A percentile compares a stretch with the other conserved stretches of the same genome.
These are phyloP conservation scores for Crithidia expoeki DNA, from an alignment of 208 protist species.

Conservation along the genomic window DNA sequence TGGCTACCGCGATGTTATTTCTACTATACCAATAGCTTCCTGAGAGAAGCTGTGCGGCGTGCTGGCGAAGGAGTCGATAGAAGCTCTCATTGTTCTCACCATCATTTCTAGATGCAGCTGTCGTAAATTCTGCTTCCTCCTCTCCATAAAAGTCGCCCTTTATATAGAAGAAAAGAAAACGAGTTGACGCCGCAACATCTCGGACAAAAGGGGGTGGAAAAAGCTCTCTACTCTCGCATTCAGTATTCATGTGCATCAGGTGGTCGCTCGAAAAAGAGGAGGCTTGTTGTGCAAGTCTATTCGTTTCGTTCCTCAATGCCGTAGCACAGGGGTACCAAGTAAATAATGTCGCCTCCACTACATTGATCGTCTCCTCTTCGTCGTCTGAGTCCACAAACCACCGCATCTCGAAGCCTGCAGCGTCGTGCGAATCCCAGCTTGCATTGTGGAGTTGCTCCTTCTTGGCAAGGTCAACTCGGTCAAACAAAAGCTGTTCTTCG, in stretches of 20 bases:
- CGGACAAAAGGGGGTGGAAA: too few relatives aligned
- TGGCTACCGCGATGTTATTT: not conserved
- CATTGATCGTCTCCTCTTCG: conserved; percentile 9
- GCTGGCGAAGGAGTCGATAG: conserved; percentile 5
- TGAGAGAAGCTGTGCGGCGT: conserved; percentile 20
- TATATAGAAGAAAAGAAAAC: not conserved
- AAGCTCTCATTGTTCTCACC: not conserved
- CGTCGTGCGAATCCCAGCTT: not conserved
- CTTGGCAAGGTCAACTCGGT: not conserved
- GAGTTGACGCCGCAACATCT: not conserved
- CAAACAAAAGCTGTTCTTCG: not conserved
- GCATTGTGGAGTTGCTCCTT: not conserved
- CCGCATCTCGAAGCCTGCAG: conserved; percentile 10
- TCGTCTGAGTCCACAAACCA: conserved; percentile 29
- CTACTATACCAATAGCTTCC: not conserved
- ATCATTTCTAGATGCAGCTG: not conserved
- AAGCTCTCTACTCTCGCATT: too few relatives aligned
- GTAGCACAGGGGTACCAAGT: too few relatives aligned
- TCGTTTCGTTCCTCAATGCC: too few relatives aligned
- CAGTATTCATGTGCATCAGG: too few relatives aligned
- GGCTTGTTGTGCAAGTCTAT: too few relatives aligned
- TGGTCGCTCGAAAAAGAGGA: too few relatives aligned
- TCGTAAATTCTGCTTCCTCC: not conserved
- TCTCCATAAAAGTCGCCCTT: not conserved
- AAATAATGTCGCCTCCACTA: not conserved